Evolutionary conservation across 176 grass and related monocot species (phyloP).

Genomic region (Carex kokanica): DNA sequence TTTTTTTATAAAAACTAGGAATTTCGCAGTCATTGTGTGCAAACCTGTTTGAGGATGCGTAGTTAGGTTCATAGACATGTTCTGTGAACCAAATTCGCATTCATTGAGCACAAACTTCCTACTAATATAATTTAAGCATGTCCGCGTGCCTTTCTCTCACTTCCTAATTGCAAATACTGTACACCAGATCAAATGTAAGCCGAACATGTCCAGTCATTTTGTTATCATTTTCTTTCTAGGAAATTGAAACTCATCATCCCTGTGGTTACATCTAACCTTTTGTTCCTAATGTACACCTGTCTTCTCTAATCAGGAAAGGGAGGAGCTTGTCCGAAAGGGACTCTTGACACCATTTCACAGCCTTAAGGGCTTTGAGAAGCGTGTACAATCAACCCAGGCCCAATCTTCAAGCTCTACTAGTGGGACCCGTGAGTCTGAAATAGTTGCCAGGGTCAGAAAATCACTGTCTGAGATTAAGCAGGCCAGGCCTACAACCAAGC

Average conservation of each 20-base stretch:
- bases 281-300: neutral
- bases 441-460: constrained; percentile 62
- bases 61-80: neutral
- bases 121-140: neutral
- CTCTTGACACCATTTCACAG: constrained; percentile 91
- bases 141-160: neutral
- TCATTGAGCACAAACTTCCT: neutral
- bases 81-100: neutral
- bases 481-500: constrained; percentile 64
- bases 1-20: neutral
- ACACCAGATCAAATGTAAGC: neutral
- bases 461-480: constrained; percentile 51
- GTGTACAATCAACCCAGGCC: too few species aligned
- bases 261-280: neutral
- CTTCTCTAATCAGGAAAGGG: constrained; percentile 57
- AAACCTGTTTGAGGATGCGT: neutral
- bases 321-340: constrained; percentile 80
- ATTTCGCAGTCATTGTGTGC: neutral
- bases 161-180: neutral
- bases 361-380: constrained; percentile 83
- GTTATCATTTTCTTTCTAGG: neutral
- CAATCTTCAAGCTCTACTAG: constrained; percentile 3
- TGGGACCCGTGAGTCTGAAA: constrained; percentile 50
- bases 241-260: neutral
- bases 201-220: neutral